phyloP scores from a whole-genome alignment of 352 stramenopile genomes.

The Pythium plurisporium region DNA sequence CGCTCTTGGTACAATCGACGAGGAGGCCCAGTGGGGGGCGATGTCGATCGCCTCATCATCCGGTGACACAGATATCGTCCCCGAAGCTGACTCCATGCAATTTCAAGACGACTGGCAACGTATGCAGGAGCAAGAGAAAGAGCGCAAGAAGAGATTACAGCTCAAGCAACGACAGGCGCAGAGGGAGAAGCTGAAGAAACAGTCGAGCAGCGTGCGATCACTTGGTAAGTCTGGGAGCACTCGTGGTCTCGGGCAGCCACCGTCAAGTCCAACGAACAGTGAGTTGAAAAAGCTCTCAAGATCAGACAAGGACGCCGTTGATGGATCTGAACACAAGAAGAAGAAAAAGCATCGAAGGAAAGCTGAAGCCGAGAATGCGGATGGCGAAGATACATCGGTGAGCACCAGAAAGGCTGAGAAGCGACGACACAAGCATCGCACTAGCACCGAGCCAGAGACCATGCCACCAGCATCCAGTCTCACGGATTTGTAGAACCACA shows the following conservation, averaged over 20 bases:
- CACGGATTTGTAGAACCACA: not conserved
- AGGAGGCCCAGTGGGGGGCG: slow-evolving; percentile 3
- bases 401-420: slow-evolving; percentile 2
- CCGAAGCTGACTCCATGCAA: slow-evolving; percentile 7
- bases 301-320: not conserved
- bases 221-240: slow-evolving; percentile 15
- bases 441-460: not conserved
- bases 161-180: slow-evolving; percentile 73
- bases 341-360: slow-evolving; percentile 22
- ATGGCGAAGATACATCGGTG: not conserved
- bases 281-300: not conserved
- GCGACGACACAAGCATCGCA: slow-evolving; percentile 1
- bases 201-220: slow-evolving; percentile 21
- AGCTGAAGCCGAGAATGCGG: not conserved
- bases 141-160: slow-evolving; percentile 63
- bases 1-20: not conserved
- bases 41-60: not conserved
- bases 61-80: not conserved
- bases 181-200: slow-evolving; percentile 74
- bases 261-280: not conserved
- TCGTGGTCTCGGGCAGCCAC: not conserved
- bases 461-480: not conserved
- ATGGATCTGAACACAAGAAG: slow-evolving; percentile 11
- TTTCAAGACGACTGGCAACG: slow-evolving; percentile 65
- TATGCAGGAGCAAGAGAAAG: slow-evolving; percentile 70